Evolutionary conservation across 305 asterid genomes (phyloP).

Genomic region (Euphrasia arctica): DNA sequence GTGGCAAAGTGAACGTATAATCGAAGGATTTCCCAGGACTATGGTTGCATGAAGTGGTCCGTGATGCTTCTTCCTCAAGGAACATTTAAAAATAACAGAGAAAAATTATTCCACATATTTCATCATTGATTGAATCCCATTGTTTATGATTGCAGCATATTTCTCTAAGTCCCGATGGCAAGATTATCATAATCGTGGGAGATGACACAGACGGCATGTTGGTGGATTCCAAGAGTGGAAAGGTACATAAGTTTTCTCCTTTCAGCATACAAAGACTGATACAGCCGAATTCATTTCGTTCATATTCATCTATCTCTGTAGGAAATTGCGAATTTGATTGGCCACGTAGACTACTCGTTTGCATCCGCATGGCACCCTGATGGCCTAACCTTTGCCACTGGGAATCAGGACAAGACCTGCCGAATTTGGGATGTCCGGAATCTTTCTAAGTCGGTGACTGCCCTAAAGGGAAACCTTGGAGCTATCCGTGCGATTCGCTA

Average conservation of each 20-base stretch:
- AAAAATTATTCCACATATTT: not conserved
- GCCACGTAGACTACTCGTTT: constrained; percentile 69
- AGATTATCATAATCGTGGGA: constrained; percentile 52
- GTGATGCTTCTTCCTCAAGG: constrained; percentile 4
- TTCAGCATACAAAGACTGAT: constrained; percentile 2
- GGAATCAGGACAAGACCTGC: constrained; percentile 77
- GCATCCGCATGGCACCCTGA: constrained; percentile 85
- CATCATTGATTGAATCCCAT: constrained; percentile 10
- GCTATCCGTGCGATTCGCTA: constrained; percentile 69
- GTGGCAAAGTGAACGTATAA: not conserved
- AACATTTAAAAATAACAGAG: not conserved
- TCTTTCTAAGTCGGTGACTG: constrained; percentile 45
- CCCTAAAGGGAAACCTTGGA: constrained; percentile 66
- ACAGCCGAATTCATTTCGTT: constrained; percentile 10
- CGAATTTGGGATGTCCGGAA: constrained; percentile 67
- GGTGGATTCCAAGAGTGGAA: constrained; percentile 56
- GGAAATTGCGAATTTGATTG: constrained; percentile 47
- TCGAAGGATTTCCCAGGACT: not conserved
- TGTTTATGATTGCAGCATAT: constrained; percentile 50
- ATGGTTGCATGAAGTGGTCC: not conserved
- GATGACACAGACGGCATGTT: constrained; percentile 52
- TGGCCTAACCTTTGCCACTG: constrained; percentile 68
- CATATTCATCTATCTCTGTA: constrained; percentile 25
- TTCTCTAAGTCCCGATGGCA: constrained; percentile 72
- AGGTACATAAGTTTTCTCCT: constrained; percentile 37